Conservation (phyloP, 2,329 filamentous ascomycete genomes). For the Rosellinia necatrix region DNA sequence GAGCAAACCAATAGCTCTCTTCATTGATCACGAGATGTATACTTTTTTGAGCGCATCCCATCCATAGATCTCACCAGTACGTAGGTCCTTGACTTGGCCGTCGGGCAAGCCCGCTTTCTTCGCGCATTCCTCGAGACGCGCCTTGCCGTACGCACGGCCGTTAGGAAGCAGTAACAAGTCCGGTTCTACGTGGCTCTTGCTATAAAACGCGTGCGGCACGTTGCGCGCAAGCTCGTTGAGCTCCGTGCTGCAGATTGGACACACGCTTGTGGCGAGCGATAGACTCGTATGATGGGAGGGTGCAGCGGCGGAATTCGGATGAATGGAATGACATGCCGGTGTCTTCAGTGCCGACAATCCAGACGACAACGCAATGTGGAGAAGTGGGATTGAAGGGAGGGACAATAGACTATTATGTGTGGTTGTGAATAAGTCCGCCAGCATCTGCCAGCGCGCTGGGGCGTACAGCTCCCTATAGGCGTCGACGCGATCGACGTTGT, state of each 20-base stretch:
- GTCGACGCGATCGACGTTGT: constrained; percentile 47
- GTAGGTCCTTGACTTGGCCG: constrained; percentile 76
- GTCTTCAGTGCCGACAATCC: constrained; percentile 96
- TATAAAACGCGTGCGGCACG: constrained; percentile 94
- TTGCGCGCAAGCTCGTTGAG: constrained; percentile 87
- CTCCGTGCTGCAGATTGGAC: constrained; percentile 94
- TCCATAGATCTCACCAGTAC: constrained; percentile 70
- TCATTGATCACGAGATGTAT: constrained; percentile 71
- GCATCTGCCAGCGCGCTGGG: constrained; percentile 70
- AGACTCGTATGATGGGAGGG: constrained; percentile 55
- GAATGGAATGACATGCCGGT: constrained; percentile 79
- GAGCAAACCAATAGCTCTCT: constrained; percentile 32
- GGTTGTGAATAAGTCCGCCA: constrained; percentile 79
- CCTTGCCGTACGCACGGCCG: constrained; percentile 79
- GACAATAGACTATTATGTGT: constrained; percentile 87
- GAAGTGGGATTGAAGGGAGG: constrained; percentile 78
- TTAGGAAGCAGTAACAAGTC: constrained; percentile 89
- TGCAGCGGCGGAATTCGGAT: constrained; percentile 35
- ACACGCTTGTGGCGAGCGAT: constrained; percentile 69
- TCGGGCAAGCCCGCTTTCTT: constrained; percentile 73
- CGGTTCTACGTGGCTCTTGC: constrained; percentile 87
- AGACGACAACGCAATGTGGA: constrained; percentile 88
- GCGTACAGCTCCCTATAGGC: constrained; percentile 69
- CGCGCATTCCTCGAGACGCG: constrained; percentile 75
- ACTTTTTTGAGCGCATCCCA: constrained; percentile 77